Evolutionary conservation across 768 basidiomycete genomes (phyloP).

Genomic region (Boletus subparvulus): DNA sequence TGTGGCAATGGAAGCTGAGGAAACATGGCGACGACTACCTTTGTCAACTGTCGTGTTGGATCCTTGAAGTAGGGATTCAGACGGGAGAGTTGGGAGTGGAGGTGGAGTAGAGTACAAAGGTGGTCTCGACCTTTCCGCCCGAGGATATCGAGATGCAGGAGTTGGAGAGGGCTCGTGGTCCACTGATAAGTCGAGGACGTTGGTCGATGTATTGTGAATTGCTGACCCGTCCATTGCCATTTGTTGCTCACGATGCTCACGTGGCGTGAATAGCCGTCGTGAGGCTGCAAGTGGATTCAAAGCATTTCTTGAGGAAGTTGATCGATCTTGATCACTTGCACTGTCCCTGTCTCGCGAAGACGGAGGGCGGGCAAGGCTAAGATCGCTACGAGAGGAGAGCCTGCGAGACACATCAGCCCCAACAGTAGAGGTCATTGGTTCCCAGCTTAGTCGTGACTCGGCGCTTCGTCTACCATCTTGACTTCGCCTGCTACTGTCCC

Average conservation of each 20-base stretch:
- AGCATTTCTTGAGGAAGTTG: conserved; percentile 22
- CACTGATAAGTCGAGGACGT: conserved; percentile 31
- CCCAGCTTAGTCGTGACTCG: conserved; percentile 49
- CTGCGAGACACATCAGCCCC: conserved; percentile 29
- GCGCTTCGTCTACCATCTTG: conserved; percentile 58
- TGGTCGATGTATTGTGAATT: conserved; percentile 21
- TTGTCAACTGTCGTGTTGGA: conserved; percentile 26
- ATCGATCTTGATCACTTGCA: conserved; percentile 27
- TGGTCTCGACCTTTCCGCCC: conserved; percentile 42
- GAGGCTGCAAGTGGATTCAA: conserved; percentile 33
- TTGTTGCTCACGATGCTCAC: conserved; percentile 53
- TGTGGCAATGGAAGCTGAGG: conserved; percentile 45
- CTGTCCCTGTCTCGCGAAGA: conserved; percentile 29
- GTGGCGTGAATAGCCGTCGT: conserved; percentile 56
- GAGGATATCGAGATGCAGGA: conserved; percentile 37
- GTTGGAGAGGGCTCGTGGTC: conserved; percentile 50
- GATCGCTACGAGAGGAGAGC: conserved; percentile 26
- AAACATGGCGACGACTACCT: conserved; percentile 41
- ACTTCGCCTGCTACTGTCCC: conserved; percentile 46
- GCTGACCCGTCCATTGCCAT: conserved; percentile 7
- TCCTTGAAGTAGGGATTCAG: conserved; percentile 45
- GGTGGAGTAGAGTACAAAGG: conserved; percentile 54
- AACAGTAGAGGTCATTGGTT: conserved; percentile 26
- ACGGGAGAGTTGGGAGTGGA: conserved; percentile 58
- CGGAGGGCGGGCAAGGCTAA: conserved; percentile 22